Base-by-base conservation (phyloP, 1,284 basidiomycete species). In the Moesziomyces aphidis region DNA sequence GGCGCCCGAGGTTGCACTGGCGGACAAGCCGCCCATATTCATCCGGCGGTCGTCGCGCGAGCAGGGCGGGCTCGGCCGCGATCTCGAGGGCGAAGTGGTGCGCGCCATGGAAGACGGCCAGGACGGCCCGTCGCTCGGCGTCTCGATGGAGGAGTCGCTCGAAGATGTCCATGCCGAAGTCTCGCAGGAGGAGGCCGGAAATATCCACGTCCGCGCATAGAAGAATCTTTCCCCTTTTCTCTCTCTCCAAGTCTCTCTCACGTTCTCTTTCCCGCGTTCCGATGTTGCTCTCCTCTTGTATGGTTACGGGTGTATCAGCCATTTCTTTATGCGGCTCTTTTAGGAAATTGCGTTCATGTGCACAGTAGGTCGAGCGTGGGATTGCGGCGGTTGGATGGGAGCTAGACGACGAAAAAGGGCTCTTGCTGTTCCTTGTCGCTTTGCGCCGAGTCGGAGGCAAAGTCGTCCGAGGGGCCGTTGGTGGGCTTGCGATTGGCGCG, bases 1-100 rank as follows among this genome's bases (percentile, higher is more conserved):
- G 17, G 67, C 73, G 15, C 73, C 67, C 19, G 73, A 75, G 52
- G 4, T 56, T 23, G 73, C 73, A 0, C 9, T 72, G 50, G 68
- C 73, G 9, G 64, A 65, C 45, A 76, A 76, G 55, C 58, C 73
- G 19, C 73, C 73, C 3, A 62, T 76, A 3, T 62, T 76, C n/a
- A 64, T 81, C 23, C 62, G 78, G n/a, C 50, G 77, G 0, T 76
- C 75, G 15, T 73, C 65, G 39, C 68, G 80, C 39, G 78, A 77
- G 50, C 80, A 82, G 51, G 80, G 73, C 4, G 80, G 80, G 3
- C 51, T 82, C 45, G 80, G 80, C n/a, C 56, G 79, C 22, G 80
- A 82, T 44, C 64, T 82, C 17, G 75, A 78, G 13, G 77, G 75
- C n/a, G 79, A 81, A 46, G 55, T 81, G 17, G 64, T 78, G 19